phyloP scores from a whole-genome alignment of 371 early-diverging fungal genomes.

The Rhizopus stolonifer region DNA sequence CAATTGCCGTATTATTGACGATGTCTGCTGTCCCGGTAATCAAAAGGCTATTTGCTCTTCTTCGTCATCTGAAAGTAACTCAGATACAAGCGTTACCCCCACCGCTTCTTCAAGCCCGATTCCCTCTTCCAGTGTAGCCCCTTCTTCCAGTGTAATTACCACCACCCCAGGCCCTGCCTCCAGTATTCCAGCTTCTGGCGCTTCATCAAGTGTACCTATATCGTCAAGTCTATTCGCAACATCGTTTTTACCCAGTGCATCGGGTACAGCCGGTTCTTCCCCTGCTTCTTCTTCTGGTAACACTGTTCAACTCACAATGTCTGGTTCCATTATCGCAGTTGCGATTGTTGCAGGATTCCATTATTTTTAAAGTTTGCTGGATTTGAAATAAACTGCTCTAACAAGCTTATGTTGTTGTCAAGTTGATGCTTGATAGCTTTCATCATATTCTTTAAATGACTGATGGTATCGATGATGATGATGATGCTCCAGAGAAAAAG shows the following conservation, averaged over 20 bases:
- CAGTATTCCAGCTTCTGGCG: not conserved
- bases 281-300: not conserved
- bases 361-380: conserved; percentile 1
- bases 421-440: no score
- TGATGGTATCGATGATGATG: no score
- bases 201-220: not conserved
- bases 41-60: conserved; percentile 19
- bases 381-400: not conserved
- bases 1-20: conserved; percentile 18
- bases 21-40: conserved; percentile 24
- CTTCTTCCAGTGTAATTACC: not conserved
- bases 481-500: no score
- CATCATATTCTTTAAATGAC: no score
- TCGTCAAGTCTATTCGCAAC: not conserved
- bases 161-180: not conserved
- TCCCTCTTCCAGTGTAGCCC: no score
- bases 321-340: not conserved
- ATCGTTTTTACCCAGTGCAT: not conserved
- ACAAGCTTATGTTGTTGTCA: no score
- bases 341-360: not conserved
- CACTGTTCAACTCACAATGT: not conserved
- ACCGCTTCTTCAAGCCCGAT: conserved; percentile 1
- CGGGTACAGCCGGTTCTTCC: not conserved
- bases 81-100: not conserved
- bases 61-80: conserved; percentile 1